Base-by-base conservation (phyloP, 2,329 filamentous ascomycete genomes). In the Alternaria gaisen region DNA sequence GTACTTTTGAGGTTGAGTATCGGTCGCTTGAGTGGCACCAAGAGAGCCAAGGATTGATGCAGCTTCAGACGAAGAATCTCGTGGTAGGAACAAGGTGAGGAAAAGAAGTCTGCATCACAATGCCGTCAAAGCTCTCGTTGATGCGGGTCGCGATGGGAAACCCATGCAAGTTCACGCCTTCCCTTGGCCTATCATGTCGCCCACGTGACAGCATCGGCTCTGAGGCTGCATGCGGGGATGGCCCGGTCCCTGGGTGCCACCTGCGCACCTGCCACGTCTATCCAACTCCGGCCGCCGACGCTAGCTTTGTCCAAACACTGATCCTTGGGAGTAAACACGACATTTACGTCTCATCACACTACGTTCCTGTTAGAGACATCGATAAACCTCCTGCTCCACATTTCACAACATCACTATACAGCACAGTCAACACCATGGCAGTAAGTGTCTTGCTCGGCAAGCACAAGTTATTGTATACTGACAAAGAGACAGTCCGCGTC, bases 371-470 rank as follows among this genome's bases (percentile, higher is more conserved):
- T 30, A n/a, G 44, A 41, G 41, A 52, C 56, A 54, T 53, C 53
- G 22, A 20, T 36, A 58, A 40, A 36, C 38, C 40, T 48, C 26
- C 18, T 30, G 28, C 26, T 42, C 38, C 40, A n/a, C 50, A 48
- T 20, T 32, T 55, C 41, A 48, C 26, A 60, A 24, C 57, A 67
- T 69, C 61, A 22, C 60, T 70, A 71, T 40, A 53, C 60, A 63
- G 36, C 42, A 40, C 46, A 26, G 22, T 36, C 59, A 34, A 50
- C 67, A 69, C 53, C 64, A 77, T 77, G 75, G 70, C 73, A 55
- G 73, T 76, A 47, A 56, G 71, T 66, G 28, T n/a, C 36, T 20
- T 36, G 18, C 26, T 14, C 38, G 16, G 20, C 28, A 38, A 28
- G 18, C 38, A 22, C 16, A 12, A 36, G 14, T 20, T 12, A 40